Evolutionary conservation across 2,329 filamentous ascomycete genomes (phyloP).

Genomic region (Pseudofabraea citricarpa): DNA sequence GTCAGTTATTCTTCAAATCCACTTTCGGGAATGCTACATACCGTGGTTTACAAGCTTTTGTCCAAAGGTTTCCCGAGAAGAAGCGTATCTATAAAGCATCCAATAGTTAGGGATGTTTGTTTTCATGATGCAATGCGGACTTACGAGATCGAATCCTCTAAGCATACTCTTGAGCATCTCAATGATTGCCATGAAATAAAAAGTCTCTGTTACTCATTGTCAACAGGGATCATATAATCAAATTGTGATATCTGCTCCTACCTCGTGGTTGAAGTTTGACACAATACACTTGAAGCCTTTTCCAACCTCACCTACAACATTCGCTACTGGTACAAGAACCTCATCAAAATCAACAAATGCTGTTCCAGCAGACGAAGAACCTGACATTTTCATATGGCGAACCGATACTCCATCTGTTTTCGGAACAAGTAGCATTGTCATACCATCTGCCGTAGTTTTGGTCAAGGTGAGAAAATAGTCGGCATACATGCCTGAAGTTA

Average conservation of each 20-base stretch:
- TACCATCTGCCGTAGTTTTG: slow-evolving; percentile 65
- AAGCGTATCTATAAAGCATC: background rate
- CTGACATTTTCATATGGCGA: slow-evolving; percentile 4
- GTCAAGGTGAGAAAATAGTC: slow-evolving; percentile 80
- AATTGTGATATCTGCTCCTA: background rate
- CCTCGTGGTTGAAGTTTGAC: slow-evolving; percentile 2
- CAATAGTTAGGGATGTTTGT: background rate
- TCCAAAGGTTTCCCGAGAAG: background rate
- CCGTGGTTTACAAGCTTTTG: background rate
- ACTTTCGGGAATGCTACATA: background rate
- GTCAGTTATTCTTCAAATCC: background rate
- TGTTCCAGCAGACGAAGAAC: slow-evolving; percentile 5
- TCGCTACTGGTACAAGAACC: slow-evolving; percentile 5
- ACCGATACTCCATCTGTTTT: slow-evolving; percentile 56
- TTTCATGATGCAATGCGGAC: background rate
- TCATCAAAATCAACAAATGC: slow-evolving; percentile 10
- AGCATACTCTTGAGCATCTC: background rate
- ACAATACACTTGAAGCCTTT: slow-evolving; percentile 2
- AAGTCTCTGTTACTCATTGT: background rate
- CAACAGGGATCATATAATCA: background rate
- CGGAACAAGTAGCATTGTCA: slow-evolving; percentile 69
- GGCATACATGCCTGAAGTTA: slow-evolving; percentile 71
- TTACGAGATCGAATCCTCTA: background rate
- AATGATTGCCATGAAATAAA: background rate
- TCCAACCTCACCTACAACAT: slow-evolving; percentile 6